Conservation (phyloP, 1,284 basidiomycete species). For the Flammula alnicola region DNA sequence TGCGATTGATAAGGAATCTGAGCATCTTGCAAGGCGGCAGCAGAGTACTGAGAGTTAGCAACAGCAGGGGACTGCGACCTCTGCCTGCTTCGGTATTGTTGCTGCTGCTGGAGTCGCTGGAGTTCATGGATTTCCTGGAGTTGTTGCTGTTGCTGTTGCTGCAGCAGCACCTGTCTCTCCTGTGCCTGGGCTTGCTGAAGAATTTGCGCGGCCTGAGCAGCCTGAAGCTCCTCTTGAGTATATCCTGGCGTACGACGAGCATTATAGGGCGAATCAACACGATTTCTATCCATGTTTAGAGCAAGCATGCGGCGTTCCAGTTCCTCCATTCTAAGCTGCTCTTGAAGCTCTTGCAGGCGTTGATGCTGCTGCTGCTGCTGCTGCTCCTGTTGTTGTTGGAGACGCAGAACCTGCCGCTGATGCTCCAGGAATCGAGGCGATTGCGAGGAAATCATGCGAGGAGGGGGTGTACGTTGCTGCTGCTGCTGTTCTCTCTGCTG, state of each 20-base stretch:
- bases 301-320: conserved; percentile 61
- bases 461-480: conserved; percentile 63
- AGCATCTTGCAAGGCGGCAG: conserved; percentile 48
- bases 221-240: conserved; percentile 41
- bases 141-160: conserved; percentile 41
- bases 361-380: conserved; percentile 49
- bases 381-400: conserved; percentile 66
- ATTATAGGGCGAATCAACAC: conserved; percentile 23
- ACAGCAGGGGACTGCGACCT: conserved; percentile 58
- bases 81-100: conserved; percentile 44
- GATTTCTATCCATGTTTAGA: conserved; percentile 45
- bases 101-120: conserved; percentile 37
- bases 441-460: conserved; percentile 72
- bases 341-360: conserved; percentile 61
- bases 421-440: conserved; percentile 76
- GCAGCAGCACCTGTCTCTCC: conserved; percentile 39
- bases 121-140: conserved; percentile 24
- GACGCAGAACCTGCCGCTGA: conserved; percentile 58
- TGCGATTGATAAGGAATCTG: conserved; percentile 54
- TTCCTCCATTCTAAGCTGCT: conserved; percentile 64
- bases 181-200: conserved; percentile 40
- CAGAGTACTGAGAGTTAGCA: conserved; percentile 36
- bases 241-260: conserved; percentile 34
- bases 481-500: conserved; percentile 50
- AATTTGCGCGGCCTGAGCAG: conserved; percentile 34